Evolutionary conservation across 2,329 filamentous ascomycete genomes (phyloP).

Genomic region (Colletotrichum musicola): DNA sequence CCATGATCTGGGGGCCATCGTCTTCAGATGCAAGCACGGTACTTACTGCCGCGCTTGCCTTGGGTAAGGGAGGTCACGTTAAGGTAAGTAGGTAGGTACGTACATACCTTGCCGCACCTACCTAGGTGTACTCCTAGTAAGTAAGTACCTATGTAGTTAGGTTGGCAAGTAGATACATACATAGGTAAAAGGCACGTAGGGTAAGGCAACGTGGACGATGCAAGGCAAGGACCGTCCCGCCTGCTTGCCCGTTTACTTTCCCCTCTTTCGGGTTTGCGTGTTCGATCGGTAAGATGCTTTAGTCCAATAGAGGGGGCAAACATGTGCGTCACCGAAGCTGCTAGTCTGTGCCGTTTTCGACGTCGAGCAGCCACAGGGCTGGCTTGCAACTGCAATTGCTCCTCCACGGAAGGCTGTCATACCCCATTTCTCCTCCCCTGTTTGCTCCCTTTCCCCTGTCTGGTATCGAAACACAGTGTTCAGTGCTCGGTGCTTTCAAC

Average conservation of each 20-base stretch:
- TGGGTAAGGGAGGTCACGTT: no score
- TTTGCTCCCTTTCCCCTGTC: no score
- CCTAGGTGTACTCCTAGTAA: not conserved
- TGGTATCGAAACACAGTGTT: no score
- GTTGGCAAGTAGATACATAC: not conserved
- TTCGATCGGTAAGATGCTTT: not conserved
- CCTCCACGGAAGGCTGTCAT: no score
- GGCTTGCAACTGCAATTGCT: not conserved
- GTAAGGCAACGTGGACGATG: not conserved
- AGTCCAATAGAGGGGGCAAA: not conserved
- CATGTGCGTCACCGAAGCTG: not conserved
- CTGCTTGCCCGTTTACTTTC: conserved; percentile 3
- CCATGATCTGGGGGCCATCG: not conserved
- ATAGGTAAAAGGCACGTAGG: not conserved
- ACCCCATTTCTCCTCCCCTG: no score
- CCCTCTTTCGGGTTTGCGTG: not conserved
- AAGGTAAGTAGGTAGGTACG: not conserved
- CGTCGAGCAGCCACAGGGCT: not conserved
- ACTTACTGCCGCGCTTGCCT: not conserved
- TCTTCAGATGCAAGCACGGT: conserved; percentile 5
- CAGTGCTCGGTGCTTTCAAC: no score
- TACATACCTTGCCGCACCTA: not conserved
- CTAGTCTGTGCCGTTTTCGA: not conserved
- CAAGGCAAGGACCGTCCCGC: conserved; percentile 23
- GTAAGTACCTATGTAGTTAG: not conserved